Percentiles rank a stretch among this genome's conserved stretches.
phyloP scores from a whole-genome alignment of 371 early-diverging fungal species.

The Nematocida displodere region DNA sequence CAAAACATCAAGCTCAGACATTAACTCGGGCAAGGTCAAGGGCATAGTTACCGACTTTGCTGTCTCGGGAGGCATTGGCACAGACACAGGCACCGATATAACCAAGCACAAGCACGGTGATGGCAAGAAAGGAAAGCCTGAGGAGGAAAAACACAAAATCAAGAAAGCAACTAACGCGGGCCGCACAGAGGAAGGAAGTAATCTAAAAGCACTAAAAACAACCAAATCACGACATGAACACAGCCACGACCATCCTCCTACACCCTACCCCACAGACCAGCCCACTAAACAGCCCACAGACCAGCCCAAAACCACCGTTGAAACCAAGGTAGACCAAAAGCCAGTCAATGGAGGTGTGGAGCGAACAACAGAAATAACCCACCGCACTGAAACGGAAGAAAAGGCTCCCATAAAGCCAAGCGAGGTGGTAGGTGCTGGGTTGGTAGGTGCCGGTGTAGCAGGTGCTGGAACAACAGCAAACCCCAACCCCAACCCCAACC shows the following conservation, averaged over 20 bases:
- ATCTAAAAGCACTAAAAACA: not conserved
- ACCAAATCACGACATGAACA: not conserved
- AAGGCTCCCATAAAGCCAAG: not conserved
- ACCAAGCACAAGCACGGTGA: not conserved
- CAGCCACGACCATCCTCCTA: not conserved
- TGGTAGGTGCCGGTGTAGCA: not conserved
- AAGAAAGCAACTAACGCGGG: not conserved
- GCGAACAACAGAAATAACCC: constrained; percentile 11
- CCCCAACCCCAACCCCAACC: not conserved
- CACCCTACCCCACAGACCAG: not conserved
- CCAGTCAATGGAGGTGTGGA: not conserved
- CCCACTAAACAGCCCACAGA: not conserved
- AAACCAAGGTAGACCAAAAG: not conserved
- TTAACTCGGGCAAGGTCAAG: constrained; percentile 26
- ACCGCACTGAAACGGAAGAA: constrained; percentile 30
- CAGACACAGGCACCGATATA: constrained; percentile 6
- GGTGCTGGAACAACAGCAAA: not conserved
- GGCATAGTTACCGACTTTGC: not conserved
- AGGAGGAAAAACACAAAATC: not conserved
- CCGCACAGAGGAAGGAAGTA: not conserved
- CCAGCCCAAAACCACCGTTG: not conserved
- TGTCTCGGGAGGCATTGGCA: constrained; percentile 30
- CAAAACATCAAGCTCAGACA: constrained; percentile 10
- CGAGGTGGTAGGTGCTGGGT: constrained; percentile 21
- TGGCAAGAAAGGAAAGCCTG: not conserved